Percentiles rank a stretch among this genome's conserved stretches.
Conservation (phyloP, 805 yeast species). For the Barnettozyma botsteinii region DNA sequence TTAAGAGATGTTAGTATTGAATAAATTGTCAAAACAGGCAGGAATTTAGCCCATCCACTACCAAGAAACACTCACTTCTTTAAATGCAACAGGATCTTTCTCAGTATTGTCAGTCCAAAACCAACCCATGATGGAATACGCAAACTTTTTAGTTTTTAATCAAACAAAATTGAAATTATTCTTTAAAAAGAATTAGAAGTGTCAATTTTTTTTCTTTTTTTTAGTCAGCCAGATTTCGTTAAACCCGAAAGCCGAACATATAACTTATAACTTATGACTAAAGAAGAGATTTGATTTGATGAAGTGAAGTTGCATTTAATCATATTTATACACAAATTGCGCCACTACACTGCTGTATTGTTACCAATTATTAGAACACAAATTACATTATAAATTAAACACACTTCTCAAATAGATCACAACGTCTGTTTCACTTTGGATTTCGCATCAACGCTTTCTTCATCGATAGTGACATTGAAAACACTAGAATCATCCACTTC, state of each 20-base stretch:
- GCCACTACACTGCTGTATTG: no score
- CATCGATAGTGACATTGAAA: neutral
- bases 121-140: conserved; percentile 63
- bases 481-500: neutral
- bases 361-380: no score
- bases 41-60: no score
- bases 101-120: conserved; percentile 62
- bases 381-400: neutral
- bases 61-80: conserved; percentile 1
- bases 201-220: neutral
- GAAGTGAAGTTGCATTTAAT: no score
- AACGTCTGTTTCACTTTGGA: neutral
- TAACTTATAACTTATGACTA: no score
- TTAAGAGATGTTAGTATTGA: neutral
- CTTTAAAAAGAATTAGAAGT: no score
- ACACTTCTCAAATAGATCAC: no score
- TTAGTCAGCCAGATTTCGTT: neutral
- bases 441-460: conserved; percentile 4
- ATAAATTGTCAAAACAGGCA: neutral
- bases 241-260: neutral
- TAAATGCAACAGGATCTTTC: neutral
- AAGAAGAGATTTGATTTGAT: no score
- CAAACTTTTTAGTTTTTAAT: neutral
- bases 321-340: no score
- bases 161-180: neutral